phyloP scores from a whole-genome alignment of 768 basidiomycete genomes.

The Hortiboletus campestris region DNA sequence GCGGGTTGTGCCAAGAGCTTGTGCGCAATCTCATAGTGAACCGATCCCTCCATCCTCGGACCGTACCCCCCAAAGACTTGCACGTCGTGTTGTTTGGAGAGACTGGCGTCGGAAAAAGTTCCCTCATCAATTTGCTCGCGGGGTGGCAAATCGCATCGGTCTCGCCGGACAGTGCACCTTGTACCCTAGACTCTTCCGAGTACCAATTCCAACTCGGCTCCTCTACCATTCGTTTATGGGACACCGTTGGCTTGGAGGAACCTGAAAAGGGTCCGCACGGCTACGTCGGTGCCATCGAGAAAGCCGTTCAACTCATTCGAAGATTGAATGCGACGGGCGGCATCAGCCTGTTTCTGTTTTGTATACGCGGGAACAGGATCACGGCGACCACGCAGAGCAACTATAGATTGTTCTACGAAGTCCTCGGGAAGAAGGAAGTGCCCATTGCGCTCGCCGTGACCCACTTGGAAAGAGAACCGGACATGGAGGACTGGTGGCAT shows the following conservation, averaged over 20 bases:
- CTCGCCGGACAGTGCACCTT: conserved; percentile 28
- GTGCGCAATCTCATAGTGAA: conserved; percentile 17
- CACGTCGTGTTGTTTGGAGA: conserved; percentile 43
- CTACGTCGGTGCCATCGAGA: conserved; percentile 28
- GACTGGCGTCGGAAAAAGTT: conserved; percentile 26
- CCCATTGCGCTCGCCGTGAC: conserved; percentile 40
- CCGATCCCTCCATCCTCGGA: conserved; percentile 17
- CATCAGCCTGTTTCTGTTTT: conserved; percentile 40
- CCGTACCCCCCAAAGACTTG: conserved; percentile 18
- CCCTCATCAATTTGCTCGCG: conserved; percentile 29
- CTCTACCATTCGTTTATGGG: conserved; percentile 28
- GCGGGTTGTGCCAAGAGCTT: conserved; percentile 16
- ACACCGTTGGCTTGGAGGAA: conserved; percentile 35
- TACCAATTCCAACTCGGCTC: conserved; percentile 29
- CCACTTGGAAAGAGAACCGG: conserved; percentile 34
- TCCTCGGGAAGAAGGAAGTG: conserved; percentile 33
- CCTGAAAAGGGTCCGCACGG: conserved; percentile 18
- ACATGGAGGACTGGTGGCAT: conserved; percentile 36
- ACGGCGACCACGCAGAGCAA: conserved; percentile 26
- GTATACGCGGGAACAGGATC: conserved; percentile 39
- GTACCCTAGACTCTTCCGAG: conserved; percentile 31
- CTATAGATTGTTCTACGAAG: conserved; percentile 24
- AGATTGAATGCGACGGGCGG: conserved; percentile 32
- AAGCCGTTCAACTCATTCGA: conserved; percentile 34
- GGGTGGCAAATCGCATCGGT: conserved; percentile 24